phyloP scores from a whole-genome alignment of 768 basidiomycete species.

The Paxillus involutus region DNA sequence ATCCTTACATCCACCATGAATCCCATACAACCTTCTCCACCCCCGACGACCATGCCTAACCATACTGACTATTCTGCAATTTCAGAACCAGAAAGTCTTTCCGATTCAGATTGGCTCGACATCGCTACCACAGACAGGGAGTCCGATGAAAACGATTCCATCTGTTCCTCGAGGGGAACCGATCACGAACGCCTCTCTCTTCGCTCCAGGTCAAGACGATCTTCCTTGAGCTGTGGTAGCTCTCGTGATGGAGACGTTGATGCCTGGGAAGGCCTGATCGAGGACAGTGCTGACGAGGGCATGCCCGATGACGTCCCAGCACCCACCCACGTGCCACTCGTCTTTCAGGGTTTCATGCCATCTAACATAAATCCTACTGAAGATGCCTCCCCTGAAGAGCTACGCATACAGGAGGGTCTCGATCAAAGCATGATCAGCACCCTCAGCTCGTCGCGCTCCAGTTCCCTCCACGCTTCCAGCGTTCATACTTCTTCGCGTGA shows the following conservation, averaged over 20 bases:
- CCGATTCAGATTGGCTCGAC: slow-evolving; percentile 86
- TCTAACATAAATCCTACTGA: slow-evolving; percentile 26
- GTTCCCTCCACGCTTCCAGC: slow-evolving; percentile 53
- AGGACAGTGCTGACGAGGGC: slow-evolving; percentile 57
- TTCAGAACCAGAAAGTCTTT: slow-evolving; percentile 65
- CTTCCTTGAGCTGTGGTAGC: slow-evolving; percentile 68
- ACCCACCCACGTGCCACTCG: slow-evolving; percentile 22
- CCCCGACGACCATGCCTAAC: slow-evolving; percentile 27
- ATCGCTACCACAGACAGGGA: slow-evolving; percentile 62
- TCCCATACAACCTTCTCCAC: slow-evolving; percentile 20
- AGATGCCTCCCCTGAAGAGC: slow-evolving; percentile 55
- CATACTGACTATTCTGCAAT: slow-evolving; percentile 41
- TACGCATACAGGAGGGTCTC: slow-evolving; percentile 68
- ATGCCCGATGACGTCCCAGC: slow-evolving; percentile 22
- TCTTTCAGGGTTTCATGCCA: slow-evolving; percentile 21
- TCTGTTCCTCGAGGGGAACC: slow-evolving; percentile 53
- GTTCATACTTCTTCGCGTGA: slow-evolving; percentile 66
- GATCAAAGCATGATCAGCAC: slow-evolving; percentile 85
- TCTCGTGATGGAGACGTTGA: slow-evolving; percentile 70
- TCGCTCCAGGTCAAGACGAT: slow-evolving; percentile 61
- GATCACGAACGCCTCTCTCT: slow-evolving; percentile 57
- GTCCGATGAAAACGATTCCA: slow-evolving; percentile 71
- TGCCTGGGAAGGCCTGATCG: slow-evolving; percentile 76
- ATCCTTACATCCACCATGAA: slow-evolving; percentile 12
- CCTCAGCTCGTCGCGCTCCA: slow-evolving; percentile 70